Conservation (phyloP, 257 asterid species). For the Solanum acaule region DNA sequence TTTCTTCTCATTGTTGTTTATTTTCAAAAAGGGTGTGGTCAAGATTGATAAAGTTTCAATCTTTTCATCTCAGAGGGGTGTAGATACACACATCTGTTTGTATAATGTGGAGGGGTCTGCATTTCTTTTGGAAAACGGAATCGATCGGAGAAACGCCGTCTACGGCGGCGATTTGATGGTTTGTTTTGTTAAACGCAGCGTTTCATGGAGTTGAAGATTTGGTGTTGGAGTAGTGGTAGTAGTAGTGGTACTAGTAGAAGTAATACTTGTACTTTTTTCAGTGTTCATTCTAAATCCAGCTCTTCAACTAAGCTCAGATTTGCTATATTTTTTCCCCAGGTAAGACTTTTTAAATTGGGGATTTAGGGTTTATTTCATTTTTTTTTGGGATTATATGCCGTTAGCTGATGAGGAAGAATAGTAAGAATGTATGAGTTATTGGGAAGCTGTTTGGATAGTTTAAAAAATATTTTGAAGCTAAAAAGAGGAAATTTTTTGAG, state of each 20-base stretch:
- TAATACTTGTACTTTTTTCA: slow-evolving; percentile 17
- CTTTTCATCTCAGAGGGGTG: not conserved
- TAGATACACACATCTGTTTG: not conserved
- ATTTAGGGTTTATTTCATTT: not conserved
- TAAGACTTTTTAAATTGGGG: not conserved
- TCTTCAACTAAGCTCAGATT: slow-evolving; percentile 31
- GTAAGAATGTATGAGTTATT: not conserved
- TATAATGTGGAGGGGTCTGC: slow-evolving; percentile 47
- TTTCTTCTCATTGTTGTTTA: not conserved
- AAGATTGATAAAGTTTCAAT: not conserved
- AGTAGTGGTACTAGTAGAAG: not conserved
- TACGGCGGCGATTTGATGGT: slow-evolving; percentile 38
- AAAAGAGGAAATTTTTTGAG: not conserved
- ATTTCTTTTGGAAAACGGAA: slow-evolving; percentile 15
- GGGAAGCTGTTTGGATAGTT: not conserved
- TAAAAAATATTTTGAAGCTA: not conserved
- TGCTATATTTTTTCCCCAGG: slow-evolving; percentile 1
- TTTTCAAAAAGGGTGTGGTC: not conserved
- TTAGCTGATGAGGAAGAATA: not conserved
- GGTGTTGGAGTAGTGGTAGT: slow-evolving; percentile 44
- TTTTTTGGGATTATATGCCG: not conserved
- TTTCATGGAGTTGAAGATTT: slow-evolving; percentile 80
- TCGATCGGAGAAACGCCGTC: slow-evolving; percentile 43
- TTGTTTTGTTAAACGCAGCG: slow-evolving; percentile 23
- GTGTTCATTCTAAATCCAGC: slow-evolving; percentile 29